Conservation (phyloP, 352 stramenopile species). For the Globisporangium recalcitrans region DNA sequence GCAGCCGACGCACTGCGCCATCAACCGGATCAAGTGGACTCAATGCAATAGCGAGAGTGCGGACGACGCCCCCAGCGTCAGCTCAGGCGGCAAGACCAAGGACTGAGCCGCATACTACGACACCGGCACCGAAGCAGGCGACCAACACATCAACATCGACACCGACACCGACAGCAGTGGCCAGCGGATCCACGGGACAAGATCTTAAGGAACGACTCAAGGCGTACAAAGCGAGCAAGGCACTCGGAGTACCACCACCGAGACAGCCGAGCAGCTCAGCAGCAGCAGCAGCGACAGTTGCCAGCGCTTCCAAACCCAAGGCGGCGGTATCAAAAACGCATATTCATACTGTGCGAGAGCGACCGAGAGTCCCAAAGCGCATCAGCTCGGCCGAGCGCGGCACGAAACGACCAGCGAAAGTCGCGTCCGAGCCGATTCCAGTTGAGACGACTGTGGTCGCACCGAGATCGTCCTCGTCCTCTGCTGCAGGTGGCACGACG, state of each 20-base stretch:
- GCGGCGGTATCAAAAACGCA: neutral
- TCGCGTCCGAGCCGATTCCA: conserved; percentile 6
- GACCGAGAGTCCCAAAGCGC: conserved; percentile 17
- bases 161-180: neutral
- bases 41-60: neutral
- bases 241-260: conserved; percentile 7
- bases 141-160: conserved; percentile 1
- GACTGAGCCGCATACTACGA: conserved; percentile 6
- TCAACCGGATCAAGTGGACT: neutral
- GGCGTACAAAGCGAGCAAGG: conserved; percentile 39
- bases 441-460: conserved; percentile 7
- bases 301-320: neutral
- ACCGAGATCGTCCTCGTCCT: neutral
- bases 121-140: conserved; percentile 1
- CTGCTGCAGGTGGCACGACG: neutral
- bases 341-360: conserved; percentile 5
- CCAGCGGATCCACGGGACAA: neutral
- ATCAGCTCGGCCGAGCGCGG: conserved; percentile 16
- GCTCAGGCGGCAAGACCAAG: neutral
- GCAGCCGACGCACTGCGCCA: neutral
- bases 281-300: neutral
- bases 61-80: neutral
- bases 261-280: neutral
- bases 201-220: conserved; percentile 39
- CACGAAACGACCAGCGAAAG: conserved; percentile 16